Evolutionary conservation across 2,329 filamentous ascomycete genomes (phyloP).

Genomic region (Phaeosphaeriaceae sp.): DNA sequence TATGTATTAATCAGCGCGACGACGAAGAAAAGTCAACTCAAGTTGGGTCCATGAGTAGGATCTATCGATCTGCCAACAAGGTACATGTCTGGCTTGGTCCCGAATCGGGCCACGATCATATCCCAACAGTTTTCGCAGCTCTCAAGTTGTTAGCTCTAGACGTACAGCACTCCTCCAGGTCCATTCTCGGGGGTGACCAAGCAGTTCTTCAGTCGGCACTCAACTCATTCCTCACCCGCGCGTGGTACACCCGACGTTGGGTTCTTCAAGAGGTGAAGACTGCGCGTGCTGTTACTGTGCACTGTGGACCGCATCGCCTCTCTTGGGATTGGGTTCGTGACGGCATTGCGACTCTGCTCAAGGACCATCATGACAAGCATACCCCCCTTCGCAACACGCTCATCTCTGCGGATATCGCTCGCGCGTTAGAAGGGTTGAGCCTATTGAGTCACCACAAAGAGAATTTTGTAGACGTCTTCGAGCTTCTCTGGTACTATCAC

Average conservation of each 20-base stretch:
- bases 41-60: neutral
- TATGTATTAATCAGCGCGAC: neutral
- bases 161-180: too few species aligned
- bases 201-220: neutral
- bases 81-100: slow-evolving; percentile 7
- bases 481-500: neutral
- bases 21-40: slow-evolving; percentile 5
- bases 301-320: slow-evolving; percentile 3
- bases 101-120: neutral
- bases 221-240: neutral
- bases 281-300: neutral
- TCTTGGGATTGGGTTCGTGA: slow-evolving; percentile 31
- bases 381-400: neutral
- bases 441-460: neutral
- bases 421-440: neutral
- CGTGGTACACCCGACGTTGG: neutral
- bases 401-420: neutral
- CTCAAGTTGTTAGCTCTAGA: neutral
- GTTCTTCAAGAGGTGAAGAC: neutral
- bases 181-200: neutral
- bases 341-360: neutral
- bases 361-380: too few species aligned
- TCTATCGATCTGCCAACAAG: slow-evolving; percentile 3
- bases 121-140: neutral
- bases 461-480: neutral